A percentile compares a stretch with the other conserved stretches of the same genome.
Conservation (phyloP, 139 green algal species). For the Trebouxia sp. region DNA sequence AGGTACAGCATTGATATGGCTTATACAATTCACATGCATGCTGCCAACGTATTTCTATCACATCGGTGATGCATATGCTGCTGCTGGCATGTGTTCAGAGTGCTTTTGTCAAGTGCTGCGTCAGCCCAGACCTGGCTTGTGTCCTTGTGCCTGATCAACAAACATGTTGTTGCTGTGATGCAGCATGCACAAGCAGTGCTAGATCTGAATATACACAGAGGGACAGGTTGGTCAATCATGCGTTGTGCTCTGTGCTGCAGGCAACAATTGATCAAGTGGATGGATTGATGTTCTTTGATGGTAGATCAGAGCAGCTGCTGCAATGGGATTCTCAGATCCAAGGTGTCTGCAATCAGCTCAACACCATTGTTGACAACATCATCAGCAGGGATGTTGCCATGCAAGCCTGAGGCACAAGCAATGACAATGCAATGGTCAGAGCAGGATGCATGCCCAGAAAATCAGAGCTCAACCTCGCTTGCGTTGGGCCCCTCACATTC, state of each 20-base stretch:
- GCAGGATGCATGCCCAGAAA: too few relatives aligned
- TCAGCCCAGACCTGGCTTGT: too few relatives aligned
- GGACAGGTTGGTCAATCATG: not conserved
- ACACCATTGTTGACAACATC: slow-evolving; percentile 42
- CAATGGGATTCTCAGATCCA: slow-evolving; percentile 83
- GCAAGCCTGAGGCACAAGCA: slow-evolving; percentile 7
- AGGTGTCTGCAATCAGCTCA: slow-evolving; percentile 58
- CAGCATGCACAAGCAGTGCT: too few relatives aligned
- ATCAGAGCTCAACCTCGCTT: too few relatives aligned
- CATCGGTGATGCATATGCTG: not conserved
- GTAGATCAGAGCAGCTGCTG: slow-evolving; percentile 61
- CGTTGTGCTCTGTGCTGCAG: slow-evolving; percentile 36
- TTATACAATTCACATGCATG: not conserved
- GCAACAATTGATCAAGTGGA: slow-evolving; percentile 91
- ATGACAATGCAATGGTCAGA: too few relatives aligned
- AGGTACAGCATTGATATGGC: slow-evolving; percentile 36
- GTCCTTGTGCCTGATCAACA: too few relatives aligned
- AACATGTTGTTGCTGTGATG: too few relatives aligned
- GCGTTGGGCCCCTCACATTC: too few relatives aligned
- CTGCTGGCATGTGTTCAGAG: not conserved
- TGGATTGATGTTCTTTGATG: slow-evolving; percentile 79
- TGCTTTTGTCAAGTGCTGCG: too few relatives aligned
- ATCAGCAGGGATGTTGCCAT: slow-evolving; percentile 1
- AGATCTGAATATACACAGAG: not conserved
- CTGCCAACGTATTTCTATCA: not conserved